phyloP scores from a whole-genome alignment of 345 rosid species.

The Aquilaria malaccensis region DNA sequence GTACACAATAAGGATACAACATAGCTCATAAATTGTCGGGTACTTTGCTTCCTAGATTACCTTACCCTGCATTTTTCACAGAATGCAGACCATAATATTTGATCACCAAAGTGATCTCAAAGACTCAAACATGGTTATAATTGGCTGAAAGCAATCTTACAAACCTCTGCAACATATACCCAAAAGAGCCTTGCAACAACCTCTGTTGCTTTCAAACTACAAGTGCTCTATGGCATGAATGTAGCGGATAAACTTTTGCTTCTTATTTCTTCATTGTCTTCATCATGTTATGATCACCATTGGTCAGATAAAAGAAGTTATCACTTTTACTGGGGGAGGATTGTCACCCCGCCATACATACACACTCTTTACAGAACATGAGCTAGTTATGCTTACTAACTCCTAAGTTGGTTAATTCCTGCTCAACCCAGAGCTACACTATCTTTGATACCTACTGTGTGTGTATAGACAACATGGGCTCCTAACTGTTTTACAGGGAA shows the following conservation, averaged over 20 bases:
- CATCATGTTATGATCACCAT: constrained; percentile 90
- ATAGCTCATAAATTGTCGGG: too few relatives aligned
- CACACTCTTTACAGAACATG: too few relatives aligned
- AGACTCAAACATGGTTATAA: constrained; percentile 75
- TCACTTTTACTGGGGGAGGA: constrained; percentile 99
- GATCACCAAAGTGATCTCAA: constrained; percentile 69
- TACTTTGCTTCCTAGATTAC: constrained; percentile 18
- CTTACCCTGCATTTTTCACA: constrained; percentile 79
- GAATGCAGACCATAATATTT: constrained; percentile 86
- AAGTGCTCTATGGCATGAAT: too few relatives aligned
- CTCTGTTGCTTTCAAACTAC: not conserved
- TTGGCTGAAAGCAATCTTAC: constrained; percentile 91
- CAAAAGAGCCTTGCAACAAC: not conserved
- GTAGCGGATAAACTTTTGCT: constrained; percentile 44
- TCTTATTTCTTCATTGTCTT: constrained; percentile 91
- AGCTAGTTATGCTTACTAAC: too few relatives aligned
- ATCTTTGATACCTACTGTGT: too few relatives aligned
- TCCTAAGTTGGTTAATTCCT: too few relatives aligned
- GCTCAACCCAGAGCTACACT: too few relatives aligned
- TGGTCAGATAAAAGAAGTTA: constrained; percentile 84
- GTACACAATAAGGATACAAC: too few relatives aligned
- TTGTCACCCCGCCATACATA: constrained; percentile 13
- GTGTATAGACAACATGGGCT: too few relatives aligned
- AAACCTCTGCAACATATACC: constrained; percentile 48
- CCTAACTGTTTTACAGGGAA: too few relatives aligned